Percentiles rank a stretch among this genome's conserved stretches.
These are phyloP conservation scores for Salix purpurea DNA, from an alignment of 345 rosid genomes.

Conservation along the genomic window DNA sequence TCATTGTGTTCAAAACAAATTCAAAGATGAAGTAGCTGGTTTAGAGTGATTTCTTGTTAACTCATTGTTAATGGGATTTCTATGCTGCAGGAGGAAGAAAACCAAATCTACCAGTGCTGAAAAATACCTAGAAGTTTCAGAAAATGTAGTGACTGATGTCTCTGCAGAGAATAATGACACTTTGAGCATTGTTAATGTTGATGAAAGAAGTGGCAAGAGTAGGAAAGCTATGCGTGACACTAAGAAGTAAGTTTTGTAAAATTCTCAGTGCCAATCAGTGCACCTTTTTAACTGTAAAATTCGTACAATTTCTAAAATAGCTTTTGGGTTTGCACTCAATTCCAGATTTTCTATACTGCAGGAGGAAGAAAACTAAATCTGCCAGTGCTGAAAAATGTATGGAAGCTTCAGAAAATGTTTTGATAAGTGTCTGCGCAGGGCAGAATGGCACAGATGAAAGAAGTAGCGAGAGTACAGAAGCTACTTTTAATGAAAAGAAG, in stretches of 20 bases:
- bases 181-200: constrained; percentile 19
- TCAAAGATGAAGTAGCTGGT: neutral
- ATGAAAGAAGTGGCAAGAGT: constrained; percentile 21
- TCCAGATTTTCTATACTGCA: constrained; percentile 18
- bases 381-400: constrained; percentile 37
- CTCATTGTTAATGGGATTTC: neutral
- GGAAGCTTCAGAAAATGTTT: constrained; percentile 19
- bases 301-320: neutral
- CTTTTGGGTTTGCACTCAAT: neutral
- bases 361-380: constrained; percentile 68
- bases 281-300: neutral
- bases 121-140: constrained; percentile 22
- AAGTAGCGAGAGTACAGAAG: constrained; percentile 19
- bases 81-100: constrained; percentile 60
- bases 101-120: constrained; percentile 42
- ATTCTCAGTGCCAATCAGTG: neutral
- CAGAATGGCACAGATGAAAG: constrained; percentile 34
- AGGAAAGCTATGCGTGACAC: constrained; percentile 18
- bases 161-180: constrained; percentile 25
- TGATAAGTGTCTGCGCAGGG: constrained; percentile 6
- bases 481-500: constrained; percentile 29
- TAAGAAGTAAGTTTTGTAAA: constrained; percentile 35
- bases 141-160: constrained; percentile 21
- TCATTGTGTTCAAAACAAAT: neutral
- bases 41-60: neutral